A percentile compares a stretch with the other conserved stretches of the same genome.
Conservation (phyloP, 108 stramenopile species). For the Skeletonema marinoi region DNA sequence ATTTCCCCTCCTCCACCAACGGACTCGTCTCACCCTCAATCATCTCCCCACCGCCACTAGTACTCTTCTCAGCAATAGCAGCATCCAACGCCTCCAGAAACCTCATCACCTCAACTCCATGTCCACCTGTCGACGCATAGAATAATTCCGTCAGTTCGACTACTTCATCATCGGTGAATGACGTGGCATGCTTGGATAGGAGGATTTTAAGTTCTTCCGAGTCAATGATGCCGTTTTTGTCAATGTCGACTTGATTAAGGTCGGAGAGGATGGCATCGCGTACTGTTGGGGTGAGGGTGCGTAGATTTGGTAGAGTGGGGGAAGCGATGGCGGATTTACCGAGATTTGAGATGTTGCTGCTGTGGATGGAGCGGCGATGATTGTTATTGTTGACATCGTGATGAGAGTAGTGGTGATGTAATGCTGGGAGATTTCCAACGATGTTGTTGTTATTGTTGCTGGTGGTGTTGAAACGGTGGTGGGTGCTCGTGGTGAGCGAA, state of each 20-base stretch:
- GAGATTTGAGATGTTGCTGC: not conserved
- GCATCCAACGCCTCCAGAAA: constrained; percentile 75
- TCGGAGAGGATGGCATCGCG: constrained; percentile 28
- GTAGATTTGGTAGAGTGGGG: not conserved
- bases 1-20: constrained; percentile 13
- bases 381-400: too few species aligned
- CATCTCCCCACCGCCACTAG: constrained; percentile 2
- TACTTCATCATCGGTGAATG: constrained; percentile 79
- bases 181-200: constrained; percentile 52
- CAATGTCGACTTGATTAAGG: constrained; percentile 35
- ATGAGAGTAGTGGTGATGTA: not conserved
- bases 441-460: not conserved
- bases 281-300: constrained; percentile 9
- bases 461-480: not conserved
- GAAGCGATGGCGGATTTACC: not conserved
- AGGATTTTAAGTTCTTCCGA: constrained; percentile 70
- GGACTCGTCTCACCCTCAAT: not conserved
- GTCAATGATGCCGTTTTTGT: constrained; percentile 54
- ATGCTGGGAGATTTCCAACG: not conserved
- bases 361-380: not conserved
- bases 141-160: constrained; percentile 72
- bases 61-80: constrained; percentile 17
- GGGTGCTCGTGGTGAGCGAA: not conserved
- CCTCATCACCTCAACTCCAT: constrained; percentile 51
- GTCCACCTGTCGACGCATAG: constrained; percentile 68